Conservation (phyloP, 139 green algal species). For the Bryopsis sp. region DNA sequence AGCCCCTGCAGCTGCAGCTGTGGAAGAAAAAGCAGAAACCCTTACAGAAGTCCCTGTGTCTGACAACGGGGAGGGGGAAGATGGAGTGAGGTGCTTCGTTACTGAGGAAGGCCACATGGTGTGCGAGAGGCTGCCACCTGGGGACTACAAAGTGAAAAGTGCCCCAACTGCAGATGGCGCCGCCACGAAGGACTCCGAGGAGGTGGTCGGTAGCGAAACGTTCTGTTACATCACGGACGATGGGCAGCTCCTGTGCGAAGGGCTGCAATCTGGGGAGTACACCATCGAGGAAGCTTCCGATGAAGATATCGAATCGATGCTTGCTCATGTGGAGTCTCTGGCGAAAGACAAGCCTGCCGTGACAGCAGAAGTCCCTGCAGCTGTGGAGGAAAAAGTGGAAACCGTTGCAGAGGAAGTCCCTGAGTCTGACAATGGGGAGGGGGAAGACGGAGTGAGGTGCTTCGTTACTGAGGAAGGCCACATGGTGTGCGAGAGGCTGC, state of each 20-base stretch:
- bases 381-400: not conserved
- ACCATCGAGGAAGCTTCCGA: conserved; percentile 2
- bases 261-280: not conserved
- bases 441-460: not conserved
- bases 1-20: not conserved
- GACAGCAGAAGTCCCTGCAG: too few relatives aligned
- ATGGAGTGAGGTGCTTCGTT: not conserved
- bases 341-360: not conserved
- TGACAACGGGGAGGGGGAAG: not conserved
- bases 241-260: not conserved
- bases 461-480: not conserved
- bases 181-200: not conserved
- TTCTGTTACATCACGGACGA: conserved; percentile 8
- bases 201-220: not conserved
- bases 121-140: conserved; percentile 1
- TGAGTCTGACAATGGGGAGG: not conserved
- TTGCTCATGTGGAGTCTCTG: not conserved
- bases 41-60: too few relatives aligned
- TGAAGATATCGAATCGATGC: not conserved
- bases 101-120: conserved; percentile 3
- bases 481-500: conserved; percentile 7
- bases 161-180: not conserved
- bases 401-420: too few relatives aligned
- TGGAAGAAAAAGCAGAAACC: not conserved
- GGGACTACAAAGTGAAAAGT: not conserved